These are phyloP conservation scores for Lactarius deliciosus DNA, from an alignment of 768 basidiomycete species.

Conservation along the genomic window DNA sequence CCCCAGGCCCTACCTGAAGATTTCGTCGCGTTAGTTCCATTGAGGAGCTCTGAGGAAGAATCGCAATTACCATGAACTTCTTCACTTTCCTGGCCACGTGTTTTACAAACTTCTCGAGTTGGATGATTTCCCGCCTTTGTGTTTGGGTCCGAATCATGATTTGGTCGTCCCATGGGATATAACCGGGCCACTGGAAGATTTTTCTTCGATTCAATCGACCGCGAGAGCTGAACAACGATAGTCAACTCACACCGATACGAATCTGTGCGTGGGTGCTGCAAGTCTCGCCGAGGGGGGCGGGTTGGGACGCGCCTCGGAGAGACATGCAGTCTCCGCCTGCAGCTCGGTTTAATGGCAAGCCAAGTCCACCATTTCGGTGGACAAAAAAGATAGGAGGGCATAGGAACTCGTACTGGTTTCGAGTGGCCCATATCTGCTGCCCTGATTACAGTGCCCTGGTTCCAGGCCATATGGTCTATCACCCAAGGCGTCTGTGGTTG, in stretches of 20 bases:
- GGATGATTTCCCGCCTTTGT: not conserved
- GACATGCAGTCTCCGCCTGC: not conserved
- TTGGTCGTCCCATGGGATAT: slow-evolving; percentile 4
- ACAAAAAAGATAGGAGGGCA: slow-evolving; percentile 20
- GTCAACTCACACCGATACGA: slow-evolving; percentile 17
- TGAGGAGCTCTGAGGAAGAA: not conserved
- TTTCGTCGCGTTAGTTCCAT: not conserved
- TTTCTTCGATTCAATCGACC: not conserved
- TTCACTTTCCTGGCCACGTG: slow-evolving; percentile 14
- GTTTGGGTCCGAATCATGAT: slow-evolving; percentile 13
- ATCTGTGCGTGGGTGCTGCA: slow-evolving; percentile 14
- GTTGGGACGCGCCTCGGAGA: slow-evolving; percentile 5
- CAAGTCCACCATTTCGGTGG: not conserved
- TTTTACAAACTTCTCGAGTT: slow-evolving; percentile 12
- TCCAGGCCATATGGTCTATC: not conserved
- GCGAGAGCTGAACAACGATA: not conserved
- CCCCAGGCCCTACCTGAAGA: not conserved
- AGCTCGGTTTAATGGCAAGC: slow-evolving; percentile 1
- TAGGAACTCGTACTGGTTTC: slow-evolving; percentile 3
- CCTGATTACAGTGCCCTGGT: slow-evolving; percentile 4
- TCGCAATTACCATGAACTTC: slow-evolving; percentile 3
- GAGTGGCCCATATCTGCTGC: slow-evolving; percentile 12
- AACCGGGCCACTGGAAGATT: slow-evolving; percentile 19
- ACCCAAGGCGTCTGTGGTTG: not conserved
- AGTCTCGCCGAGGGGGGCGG: not conserved